These are phyloP conservation scores for Zygotorulaspora danielsina DNA, from an alignment of 805 yeast genomes.

Conservation along the genomic window DNA sequence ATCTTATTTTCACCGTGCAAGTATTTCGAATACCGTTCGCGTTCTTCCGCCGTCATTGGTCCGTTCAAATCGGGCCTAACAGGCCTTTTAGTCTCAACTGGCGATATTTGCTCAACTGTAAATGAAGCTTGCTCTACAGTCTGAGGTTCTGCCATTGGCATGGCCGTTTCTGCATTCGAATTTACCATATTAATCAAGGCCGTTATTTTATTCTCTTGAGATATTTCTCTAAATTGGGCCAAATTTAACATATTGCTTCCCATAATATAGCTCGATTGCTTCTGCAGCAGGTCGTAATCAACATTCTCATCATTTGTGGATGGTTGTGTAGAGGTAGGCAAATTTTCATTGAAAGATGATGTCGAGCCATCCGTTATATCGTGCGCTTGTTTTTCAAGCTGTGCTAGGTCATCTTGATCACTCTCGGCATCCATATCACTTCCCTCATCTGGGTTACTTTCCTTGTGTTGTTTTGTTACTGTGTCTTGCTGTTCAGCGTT, in stretches of 20 bases:
- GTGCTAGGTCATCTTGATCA: slow-evolving; percentile 12
- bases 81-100: slow-evolving; percentile 41
- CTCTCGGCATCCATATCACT: slow-evolving; percentile 21
- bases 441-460: slow-evolving; percentile 9
- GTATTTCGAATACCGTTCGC: slow-evolving; percentile 48
- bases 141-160: slow-evolving; percentile 39
- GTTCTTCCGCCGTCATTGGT: slow-evolving; percentile 56
- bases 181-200: slow-evolving; percentile 29
- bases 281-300: slow-evolving; percentile 28
- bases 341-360: slow-evolving; percentile 1
- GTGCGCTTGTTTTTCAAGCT: slow-evolving; percentile 10
- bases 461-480: no score
- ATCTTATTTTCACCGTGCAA: slow-evolving; percentile 48
- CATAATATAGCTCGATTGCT: slow-evolving; percentile 30
- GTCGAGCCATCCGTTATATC: slow-evolving; percentile 1
- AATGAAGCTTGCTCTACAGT: slow-evolving; percentile 23
- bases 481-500: slow-evolving; percentile 18
- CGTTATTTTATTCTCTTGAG: slow-evolving; percentile 34
- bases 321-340: slow-evolving; percentile 7
- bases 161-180: slow-evolving; percentile 37
- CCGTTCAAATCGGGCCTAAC: slow-evolving; percentile 55
- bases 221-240: slow-evolving; percentile 37
- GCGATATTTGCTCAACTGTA: slow-evolving; percentile 2
- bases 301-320: slow-evolving; percentile 17
- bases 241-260: slow-evolving; percentile 28